phyloP scores from a whole-genome alignment of 2,329 filamentous ascomycete genomes.

The Colletotrichum euphorbiae region DNA sequence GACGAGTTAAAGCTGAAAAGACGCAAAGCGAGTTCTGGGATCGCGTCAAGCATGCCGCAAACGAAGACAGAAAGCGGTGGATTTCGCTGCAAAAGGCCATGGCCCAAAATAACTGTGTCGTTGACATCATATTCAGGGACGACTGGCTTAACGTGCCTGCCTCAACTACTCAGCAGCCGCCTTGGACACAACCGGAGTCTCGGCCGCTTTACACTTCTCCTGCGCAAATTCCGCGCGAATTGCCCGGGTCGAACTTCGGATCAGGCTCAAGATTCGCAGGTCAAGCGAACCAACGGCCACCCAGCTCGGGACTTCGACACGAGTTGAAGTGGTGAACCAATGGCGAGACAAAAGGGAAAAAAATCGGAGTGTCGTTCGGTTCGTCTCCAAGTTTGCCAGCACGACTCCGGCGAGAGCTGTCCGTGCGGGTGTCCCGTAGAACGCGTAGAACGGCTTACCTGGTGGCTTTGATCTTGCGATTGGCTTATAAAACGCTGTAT shows the following conservation, averaged over 20 bases:
- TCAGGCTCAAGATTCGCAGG: not conserved
- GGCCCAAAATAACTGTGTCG: conserved; percentile 31
- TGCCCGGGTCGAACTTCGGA: not conserved
- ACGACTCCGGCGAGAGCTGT: no score
- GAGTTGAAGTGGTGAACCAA: conserved; percentile 1
- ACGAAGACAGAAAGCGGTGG: conserved; percentile 29
- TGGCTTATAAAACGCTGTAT: no score
- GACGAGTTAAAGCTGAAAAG: not conserved
- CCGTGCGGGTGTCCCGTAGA: no score
- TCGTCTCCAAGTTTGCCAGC: no score
- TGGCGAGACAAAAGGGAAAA: not conserved
- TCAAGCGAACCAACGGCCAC: not conserved
- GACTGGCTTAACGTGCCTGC: conserved; percentile 18
- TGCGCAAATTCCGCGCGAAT: not conserved
- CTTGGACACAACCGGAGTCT: not conserved
- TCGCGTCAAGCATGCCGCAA: conserved; percentile 1
- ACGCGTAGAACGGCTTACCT: no score
- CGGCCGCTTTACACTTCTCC: not conserved
- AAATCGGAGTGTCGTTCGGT: no score
- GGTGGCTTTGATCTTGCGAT: no score
- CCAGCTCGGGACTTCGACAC: conserved; percentile 24
- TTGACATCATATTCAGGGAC: conserved; percentile 32
- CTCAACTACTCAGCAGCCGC: not conserved
- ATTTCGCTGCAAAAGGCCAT: conserved; percentile 29
- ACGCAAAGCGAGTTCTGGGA: conserved; percentile 32